Conservation (phyloP, 257 asterid genomes). For the Sherardia arvensis region DNA sequence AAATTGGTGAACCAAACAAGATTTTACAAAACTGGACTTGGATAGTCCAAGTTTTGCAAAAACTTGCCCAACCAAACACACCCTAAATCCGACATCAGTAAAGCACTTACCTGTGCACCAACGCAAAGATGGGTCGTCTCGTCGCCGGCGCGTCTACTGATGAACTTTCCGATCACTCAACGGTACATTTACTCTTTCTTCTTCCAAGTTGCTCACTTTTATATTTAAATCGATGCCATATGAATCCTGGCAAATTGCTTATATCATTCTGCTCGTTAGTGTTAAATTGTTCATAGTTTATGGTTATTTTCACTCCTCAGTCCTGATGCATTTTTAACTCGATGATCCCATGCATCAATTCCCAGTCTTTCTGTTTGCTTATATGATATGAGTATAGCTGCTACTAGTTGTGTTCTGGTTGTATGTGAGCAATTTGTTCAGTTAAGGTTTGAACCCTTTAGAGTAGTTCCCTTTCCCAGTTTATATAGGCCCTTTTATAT, state of each 20-base stretch:
- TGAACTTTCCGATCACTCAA: neutral
- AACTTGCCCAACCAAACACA: too few relatives aligned
- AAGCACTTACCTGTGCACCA: too few relatives aligned
- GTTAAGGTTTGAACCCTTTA: too few relatives aligned
- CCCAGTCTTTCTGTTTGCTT: neutral
- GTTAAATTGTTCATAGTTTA: too few relatives aligned
- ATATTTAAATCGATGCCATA: neutral
- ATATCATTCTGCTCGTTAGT: neutral
- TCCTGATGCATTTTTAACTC: neutral
- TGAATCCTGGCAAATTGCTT: neutral
- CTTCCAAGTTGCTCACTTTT: neutral
- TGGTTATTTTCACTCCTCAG: neutral
- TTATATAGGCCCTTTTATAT: too few relatives aligned
- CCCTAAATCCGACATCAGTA: too few relatives aligned
- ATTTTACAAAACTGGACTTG: too few relatives aligned
- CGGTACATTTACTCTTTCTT: neutral
- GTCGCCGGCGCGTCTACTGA: neutral
- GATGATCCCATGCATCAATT: neutral
- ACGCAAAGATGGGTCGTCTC: neutral
- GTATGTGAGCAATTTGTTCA: too few relatives aligned
- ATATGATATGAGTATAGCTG: neutral
- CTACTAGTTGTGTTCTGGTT: too few relatives aligned
- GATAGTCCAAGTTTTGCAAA: too few relatives aligned
- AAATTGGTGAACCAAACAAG: too few relatives aligned
- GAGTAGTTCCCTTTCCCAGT: too few relatives aligned